Conservation (phyloP, 495 filamentous ascomycete species). For the Usnea hakonensis region DNA sequence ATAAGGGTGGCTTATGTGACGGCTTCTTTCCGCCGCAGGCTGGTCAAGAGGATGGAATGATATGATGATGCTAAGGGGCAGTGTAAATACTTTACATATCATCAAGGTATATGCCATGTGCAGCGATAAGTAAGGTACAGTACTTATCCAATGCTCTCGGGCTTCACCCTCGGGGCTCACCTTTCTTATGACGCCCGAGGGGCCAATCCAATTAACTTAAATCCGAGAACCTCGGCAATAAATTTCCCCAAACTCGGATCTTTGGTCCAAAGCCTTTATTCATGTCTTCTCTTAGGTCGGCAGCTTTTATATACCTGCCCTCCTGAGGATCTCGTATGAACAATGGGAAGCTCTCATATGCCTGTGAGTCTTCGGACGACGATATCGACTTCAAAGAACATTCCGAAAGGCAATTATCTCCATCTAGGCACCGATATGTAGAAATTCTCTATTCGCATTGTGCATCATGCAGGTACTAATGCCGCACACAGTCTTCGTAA, state of each 20-base stretch:
- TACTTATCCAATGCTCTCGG: no score
- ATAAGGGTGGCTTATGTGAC: no score
- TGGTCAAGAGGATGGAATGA: no score
- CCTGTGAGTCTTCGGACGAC: constrained; percentile 21
- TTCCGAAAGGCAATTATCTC: constrained; percentile 16
- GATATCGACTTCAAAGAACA: constrained; percentile 9
- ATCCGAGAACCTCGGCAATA: background rate
- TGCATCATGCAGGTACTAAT: background rate
- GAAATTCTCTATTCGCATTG: background rate
- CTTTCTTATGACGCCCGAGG: no score
- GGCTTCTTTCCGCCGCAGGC: no score
- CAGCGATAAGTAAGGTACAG: no score
- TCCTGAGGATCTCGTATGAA: background rate
- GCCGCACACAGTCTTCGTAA: constrained; percentile 64
- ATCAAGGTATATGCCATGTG: no score
- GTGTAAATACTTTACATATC: no score
- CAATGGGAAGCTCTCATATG: constrained; percentile 21
- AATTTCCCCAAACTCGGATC: background rate
- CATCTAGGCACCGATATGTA: constrained; percentile 18
- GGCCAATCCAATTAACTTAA: background rate
- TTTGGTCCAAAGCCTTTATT: no score
- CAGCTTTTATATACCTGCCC: background rate
- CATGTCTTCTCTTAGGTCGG: background rate
- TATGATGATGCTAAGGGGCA: no score
- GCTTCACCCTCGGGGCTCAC: no score